A percentile compares a stretch with the other conserved stretches of the same genome.
phyloP scores from a whole-genome alignment of 2,329 filamentous ascomycete genomes.

The Pseudopithomyces chartarum region DNA sequence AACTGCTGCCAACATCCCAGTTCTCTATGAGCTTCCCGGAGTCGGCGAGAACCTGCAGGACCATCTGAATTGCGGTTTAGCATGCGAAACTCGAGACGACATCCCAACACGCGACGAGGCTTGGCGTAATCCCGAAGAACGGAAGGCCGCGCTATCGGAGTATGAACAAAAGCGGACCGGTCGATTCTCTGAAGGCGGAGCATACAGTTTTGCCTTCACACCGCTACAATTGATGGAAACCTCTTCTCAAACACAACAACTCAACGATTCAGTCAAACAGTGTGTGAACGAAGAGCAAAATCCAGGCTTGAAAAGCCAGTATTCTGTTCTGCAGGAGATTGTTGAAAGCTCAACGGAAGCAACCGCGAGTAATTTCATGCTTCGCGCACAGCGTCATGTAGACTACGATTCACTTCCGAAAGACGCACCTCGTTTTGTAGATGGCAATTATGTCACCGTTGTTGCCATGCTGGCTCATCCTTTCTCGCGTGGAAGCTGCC shows the following conservation, averaged over 20 bases:
- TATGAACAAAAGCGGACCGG: slow-evolving; percentile 21
- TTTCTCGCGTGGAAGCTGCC: slow-evolving; percentile 49
- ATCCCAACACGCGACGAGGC: slow-evolving; percentile 17
- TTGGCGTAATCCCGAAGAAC: slow-evolving; percentile 12
- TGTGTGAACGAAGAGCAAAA: slow-evolving; percentile 7
- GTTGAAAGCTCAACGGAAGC: slow-evolving; percentile 22
- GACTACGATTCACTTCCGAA: slow-evolving; percentile 11
- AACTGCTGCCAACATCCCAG: slow-evolving; percentile 54
- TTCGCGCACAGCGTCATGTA: slow-evolving; percentile 18
- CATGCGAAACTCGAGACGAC: slow-evolving; percentile 15
- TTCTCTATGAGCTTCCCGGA: slow-evolving; percentile 60
- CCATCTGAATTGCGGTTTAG: slow-evolving; percentile 41
- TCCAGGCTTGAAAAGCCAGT: slow-evolving; percentile 13
- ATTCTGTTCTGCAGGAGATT: slow-evolving; percentile 16
- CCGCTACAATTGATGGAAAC: slow-evolving; percentile 24
- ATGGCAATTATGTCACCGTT: slow-evolving; percentile 21
- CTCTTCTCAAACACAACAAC: slow-evolving; percentile 15
- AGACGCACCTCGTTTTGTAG: slow-evolving; percentile 13
- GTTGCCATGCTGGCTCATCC: slow-evolving; percentile 36
- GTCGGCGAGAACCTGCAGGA: slow-evolving; percentile 69
- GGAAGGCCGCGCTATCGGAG: slow-evolving; percentile 14
- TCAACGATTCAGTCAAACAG: slow-evolving; percentile 9
- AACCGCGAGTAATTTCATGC: slow-evolving; percentile 22
- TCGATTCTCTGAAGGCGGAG: slow-evolving; percentile 21
- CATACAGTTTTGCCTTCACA: slow-evolving; percentile 26